Conservation (phyloP, 1,139 yeast species). For the Scheffersomyces titani region DNA sequence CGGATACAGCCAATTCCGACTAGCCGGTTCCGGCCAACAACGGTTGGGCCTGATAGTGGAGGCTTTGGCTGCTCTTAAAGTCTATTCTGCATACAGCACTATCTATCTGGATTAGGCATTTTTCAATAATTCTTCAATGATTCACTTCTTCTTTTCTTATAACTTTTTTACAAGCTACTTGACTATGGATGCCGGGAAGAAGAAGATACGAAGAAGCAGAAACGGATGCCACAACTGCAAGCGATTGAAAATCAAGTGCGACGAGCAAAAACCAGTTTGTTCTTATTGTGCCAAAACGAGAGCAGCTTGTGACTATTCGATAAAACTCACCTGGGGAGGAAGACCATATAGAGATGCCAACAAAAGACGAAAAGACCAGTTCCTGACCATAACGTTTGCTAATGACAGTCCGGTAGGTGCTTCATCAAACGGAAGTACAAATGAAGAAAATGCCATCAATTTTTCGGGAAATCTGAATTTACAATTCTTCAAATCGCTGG, state of each 20-base stretch:
- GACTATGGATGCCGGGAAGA: slow-evolving; percentile 3
- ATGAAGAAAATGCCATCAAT: background rate
- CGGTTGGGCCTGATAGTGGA: background rate
- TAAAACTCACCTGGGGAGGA: slow-evolving; percentile 78
- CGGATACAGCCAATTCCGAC: background rate
- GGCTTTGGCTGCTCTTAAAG: background rate
- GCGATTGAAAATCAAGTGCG: slow-evolving; percentile 69
- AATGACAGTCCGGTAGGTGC: background rate
- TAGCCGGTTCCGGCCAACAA: background rate
- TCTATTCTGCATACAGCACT: background rate
- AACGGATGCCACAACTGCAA: slow-evolving; percentile 73
- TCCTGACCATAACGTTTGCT: background rate
- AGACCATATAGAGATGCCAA: slow-evolving; percentile 50
- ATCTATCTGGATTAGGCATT: background rate
- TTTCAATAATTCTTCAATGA: background rate
- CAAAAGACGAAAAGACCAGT: slow-evolving; percentile 31
- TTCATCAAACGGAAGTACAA: background rate
- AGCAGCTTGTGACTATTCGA: slow-evolving; percentile 61
- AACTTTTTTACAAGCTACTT: background rate
- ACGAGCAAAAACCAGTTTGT: slow-evolving; percentile 68
- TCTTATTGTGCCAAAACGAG: slow-evolving; percentile 54
- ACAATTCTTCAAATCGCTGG: background rate
- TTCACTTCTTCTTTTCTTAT: background rate
- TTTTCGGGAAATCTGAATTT: background rate
- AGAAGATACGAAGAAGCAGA: slow-evolving; percentile 25